These are phyloP conservation scores for Pyrenophora teres DNA, from an alignment of 2,329 filamentous ascomycete genomes.

Conservation along the genomic window DNA sequence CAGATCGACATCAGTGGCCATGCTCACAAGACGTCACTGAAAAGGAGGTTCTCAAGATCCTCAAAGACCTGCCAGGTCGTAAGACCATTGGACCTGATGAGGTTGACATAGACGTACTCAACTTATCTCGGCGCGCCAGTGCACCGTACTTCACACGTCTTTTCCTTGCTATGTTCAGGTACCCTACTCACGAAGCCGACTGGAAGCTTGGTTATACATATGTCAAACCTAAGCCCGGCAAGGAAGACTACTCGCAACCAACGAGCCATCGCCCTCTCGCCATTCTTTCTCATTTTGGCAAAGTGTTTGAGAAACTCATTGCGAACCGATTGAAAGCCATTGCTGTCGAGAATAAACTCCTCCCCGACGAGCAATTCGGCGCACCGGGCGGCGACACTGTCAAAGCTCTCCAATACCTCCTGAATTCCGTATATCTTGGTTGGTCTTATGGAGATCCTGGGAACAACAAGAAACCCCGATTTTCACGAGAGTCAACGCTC, in stretches of 20 bases:
- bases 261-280: slow-evolving; percentile 33
- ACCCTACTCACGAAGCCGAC: too few species aligned
- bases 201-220: neutral
- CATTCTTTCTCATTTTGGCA: slow-evolving; percentile 28
- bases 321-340: slow-evolving; percentile 21
- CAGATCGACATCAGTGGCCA: neutral
- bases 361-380: slow-evolving; percentile 2
- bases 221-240: slow-evolving; percentile 27
- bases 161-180: neutral
- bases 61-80: neutral
- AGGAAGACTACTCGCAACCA: slow-evolving; percentile 13
- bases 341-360: neutral
- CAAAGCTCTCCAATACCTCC: neutral
- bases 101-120: neutral
- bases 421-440: neutral
- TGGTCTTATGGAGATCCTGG: neutral
- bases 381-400: neutral
- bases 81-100: neutral
- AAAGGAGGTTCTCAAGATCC: neutral
- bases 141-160: neutral
- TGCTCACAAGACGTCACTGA: neutral
- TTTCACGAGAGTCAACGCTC: too few species aligned
- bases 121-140: slow-evolving; percentile 16
- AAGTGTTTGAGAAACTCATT: slow-evolving; percentile 29
- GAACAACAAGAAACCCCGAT: too few species aligned